These are phyloP conservation scores for Dryas alaskensis DNA, from an alignment of 306 rosid species.

Conservation along the genomic window DNA sequence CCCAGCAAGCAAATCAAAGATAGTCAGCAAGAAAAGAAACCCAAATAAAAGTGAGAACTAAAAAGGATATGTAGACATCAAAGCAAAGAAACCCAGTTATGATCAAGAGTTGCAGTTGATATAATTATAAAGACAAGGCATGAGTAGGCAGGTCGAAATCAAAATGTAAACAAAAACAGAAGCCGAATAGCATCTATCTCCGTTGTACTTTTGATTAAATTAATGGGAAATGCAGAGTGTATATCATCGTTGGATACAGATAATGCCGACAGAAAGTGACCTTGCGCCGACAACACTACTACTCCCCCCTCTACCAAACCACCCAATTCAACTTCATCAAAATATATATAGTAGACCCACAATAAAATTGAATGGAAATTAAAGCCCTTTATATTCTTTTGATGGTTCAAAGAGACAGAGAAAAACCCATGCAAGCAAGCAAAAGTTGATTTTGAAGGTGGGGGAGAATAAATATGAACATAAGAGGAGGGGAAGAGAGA, in stretches of 20 bases:
- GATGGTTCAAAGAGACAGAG: slow-evolving; percentile 31
- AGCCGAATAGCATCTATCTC: slow-evolving; percentile 36
- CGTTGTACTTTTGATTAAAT: slow-evolving; percentile 37
- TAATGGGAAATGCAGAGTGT: slow-evolving; percentile 32
- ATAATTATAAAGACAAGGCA: slow-evolving; percentile 3
- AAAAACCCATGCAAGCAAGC: slow-evolving; percentile 27
- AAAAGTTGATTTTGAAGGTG: slow-evolving; percentile 20
- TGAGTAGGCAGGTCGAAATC: slow-evolving; percentile 32
- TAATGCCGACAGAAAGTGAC: slow-evolving; percentile 93
- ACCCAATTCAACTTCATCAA: slow-evolving; percentile 43
- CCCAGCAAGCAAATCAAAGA: slow-evolving; percentile 29
- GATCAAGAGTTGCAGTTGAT: slow-evolving; percentile 32
- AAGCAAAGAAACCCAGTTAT: slow-evolving; percentile 23
- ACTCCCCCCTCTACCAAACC: slow-evolving; percentile 46
- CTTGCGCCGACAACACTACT: slow-evolving; percentile 70
- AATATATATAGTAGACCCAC: slow-evolving; percentile 5
- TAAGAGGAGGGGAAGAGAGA: slow-evolving; percentile 6
- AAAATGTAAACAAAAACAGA: slow-evolving; percentile 31
- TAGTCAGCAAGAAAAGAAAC: slow-evolving; percentile 10
- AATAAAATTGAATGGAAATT: slow-evolving; percentile 13
- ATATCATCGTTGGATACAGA: slow-evolving; percentile 54
- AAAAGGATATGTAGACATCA: slow-evolving; percentile 14
- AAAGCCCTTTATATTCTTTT: slow-evolving; percentile 22
- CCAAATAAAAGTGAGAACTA: not conserved
- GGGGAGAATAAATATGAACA: slow-evolving; percentile 16